phyloP scores from a whole-genome alignment of 495 filamentous ascomycete species.

The Lasiosphaeriaceae sp. region DNA sequence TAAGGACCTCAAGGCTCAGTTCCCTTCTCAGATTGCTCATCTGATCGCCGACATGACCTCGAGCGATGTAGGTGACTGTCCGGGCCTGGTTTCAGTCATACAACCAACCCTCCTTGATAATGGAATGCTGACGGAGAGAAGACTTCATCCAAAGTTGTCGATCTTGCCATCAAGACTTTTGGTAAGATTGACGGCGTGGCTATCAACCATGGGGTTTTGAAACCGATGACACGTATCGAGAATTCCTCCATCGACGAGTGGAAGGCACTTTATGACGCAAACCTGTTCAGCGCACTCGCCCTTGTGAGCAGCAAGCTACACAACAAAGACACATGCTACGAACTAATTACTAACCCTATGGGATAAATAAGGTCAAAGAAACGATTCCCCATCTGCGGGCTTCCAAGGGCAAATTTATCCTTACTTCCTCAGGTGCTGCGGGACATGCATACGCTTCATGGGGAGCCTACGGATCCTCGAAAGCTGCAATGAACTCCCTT shows the following conservation, averaged over 20 bases:
- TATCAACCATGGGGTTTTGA: constrained; percentile 80
- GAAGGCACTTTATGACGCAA: constrained; percentile 73
- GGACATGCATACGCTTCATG: constrained; percentile 65
- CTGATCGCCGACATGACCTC: constrained; percentile 75
- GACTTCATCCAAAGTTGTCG: constrained; percentile 58
- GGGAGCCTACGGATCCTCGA: constrained; percentile 77
- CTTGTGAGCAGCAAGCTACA: constrained; percentile 54
- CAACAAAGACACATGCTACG: too few relatives aligned
- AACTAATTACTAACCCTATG: too few relatives aligned
- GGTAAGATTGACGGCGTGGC: constrained; percentile 76
- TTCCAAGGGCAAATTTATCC: constrained; percentile 64
- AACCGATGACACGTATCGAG: constrained; percentile 69
- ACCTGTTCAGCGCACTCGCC: constrained; percentile 75
- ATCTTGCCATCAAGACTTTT: constrained; percentile 60
- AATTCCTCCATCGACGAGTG: constrained; percentile 65
- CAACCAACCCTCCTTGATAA: not conserved
- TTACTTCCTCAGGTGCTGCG: constrained; percentile 75
- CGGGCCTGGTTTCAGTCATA: not conserved
- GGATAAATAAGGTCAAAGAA: constrained; percentile 65
- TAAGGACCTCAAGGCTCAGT: constrained; percentile 59
- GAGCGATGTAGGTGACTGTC: constrained; percentile 40
- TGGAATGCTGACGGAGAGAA: not conserved
- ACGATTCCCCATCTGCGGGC: constrained; percentile 68
- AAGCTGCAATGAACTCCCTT: constrained; percentile 86
- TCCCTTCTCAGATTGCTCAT: constrained; percentile 63